Base-by-base conservation (phyloP, 1,284 basidiomycete species). In the Bondarzewia mesenterica region DNA sequence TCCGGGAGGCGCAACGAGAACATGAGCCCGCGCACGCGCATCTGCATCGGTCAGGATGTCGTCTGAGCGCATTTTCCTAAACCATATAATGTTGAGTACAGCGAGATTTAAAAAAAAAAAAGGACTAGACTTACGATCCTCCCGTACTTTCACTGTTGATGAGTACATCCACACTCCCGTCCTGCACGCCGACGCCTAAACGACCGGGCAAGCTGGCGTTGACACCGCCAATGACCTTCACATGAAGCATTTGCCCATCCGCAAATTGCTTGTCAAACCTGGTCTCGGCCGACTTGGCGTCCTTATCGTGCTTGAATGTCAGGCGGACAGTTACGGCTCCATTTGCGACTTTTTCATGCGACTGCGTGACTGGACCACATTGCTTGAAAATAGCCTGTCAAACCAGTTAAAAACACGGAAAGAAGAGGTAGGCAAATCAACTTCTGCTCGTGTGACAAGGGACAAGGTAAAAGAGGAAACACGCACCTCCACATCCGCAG, bases 51-150 rank as follows among this genome's bases (percentile, higher is more conserved):
- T 68, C 45, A 89, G 63, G 38, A 91, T 74, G 5, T 78, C 78
- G 59, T 93, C 89, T 2, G 89, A 91, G 51, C 89, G 86, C 73
- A 93, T 75, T 77, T 91, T 92, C 51, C 89, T 92, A 58, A 44
- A 10, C 27, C n/a, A 7, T n/a, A 41, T 22, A 18, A 20, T 20
- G 10, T 40, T 42, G 7, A 25, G 37, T 36, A 14, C 15, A 36
- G 21, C 23, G n/a, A 5, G n/a, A 15, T 27, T 27, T 3, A 12
- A 26, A 25, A 27, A 43, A n/a, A 20, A 41, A 41, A 18, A 49
- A 40, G 35, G 10, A 78, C 85, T 67, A 36, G 10, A 78, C 85
- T 67, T 59, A 88, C 85, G 84, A 82, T 54, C 73, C 73, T 27
- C 64, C 58, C n/a, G 64, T 65, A n/a, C 67, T 59, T 26, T 72